phyloP scores from a whole-genome alignment of 352 stramenopile species.

The Thalassiosira pacifica region DNA sequence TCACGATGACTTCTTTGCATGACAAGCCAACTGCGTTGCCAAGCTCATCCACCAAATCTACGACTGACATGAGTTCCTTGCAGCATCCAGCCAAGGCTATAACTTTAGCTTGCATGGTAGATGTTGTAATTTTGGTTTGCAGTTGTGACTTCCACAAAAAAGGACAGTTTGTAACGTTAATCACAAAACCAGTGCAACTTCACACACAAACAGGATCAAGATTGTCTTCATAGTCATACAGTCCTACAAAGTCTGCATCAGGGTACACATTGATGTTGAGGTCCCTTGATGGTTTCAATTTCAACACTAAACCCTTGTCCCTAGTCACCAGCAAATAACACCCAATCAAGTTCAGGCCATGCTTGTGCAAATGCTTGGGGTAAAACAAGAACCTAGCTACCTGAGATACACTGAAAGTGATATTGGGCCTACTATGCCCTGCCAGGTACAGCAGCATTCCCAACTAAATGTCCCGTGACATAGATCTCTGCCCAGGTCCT shows the following conservation, averaged over 20 bases:
- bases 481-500: neutral
- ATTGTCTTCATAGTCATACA: conserved; percentile 9
- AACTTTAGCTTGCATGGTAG: conserved; percentile 25
- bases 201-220: conserved; percentile 7
- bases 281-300: conserved; percentile 7
- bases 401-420: conserved; percentile 5
- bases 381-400: neutral
- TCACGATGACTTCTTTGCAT: neutral
- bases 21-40: neutral
- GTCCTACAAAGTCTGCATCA: conserved; percentile 12
- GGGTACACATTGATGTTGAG: neutral
- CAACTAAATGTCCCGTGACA: neutral
- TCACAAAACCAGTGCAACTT: conserved; percentile 14
- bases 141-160: neutral
- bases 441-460: conserved; percentile 9
- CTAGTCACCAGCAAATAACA: neutral
- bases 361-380: neutral
- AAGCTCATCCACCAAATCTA: conserved; percentile 9
- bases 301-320: conserved; percentile 6
- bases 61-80: conserved; percentile 27
- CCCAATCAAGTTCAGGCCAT: conserved; percentile 4
- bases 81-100: conserved; percentile 15
- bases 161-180: conserved; percentile 12
- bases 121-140: conserved; percentile 8
- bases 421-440: neutral